Percentiles rank a stretch among this genome's conserved stretches.
Evolutionary conservation across 1,284 basidiomycete genomes (phyloP).

Genomic region (Fomitopsis palustris): DNA sequence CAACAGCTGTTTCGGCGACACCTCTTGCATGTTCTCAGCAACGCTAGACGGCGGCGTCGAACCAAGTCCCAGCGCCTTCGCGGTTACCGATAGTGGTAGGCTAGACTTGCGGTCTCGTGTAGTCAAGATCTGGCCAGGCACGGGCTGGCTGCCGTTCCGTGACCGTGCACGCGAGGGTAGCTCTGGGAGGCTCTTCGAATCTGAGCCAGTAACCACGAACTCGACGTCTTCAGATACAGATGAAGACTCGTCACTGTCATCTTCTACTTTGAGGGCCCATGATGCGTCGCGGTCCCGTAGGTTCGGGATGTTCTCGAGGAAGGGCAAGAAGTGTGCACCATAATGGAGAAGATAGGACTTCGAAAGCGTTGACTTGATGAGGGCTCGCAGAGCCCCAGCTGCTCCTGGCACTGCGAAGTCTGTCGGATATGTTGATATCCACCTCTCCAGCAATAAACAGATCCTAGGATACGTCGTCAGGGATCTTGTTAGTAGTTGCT

Average conservation of each 20-base stretch:
- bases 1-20: conserved; percentile 49
- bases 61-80: conserved; percentile 34
- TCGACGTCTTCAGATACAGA: conserved; percentile 46
- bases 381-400: conserved; percentile 63
- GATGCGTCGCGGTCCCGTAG: conserved; percentile 60
- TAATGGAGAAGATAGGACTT: conserved; percentile 80
- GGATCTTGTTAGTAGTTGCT: neutral
- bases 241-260: conserved; percentile 61
- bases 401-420: conserved; percentile 77
- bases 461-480: conserved; percentile 42
- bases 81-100: conserved; percentile 40
- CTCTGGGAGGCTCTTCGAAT: conserved; percentile 15
- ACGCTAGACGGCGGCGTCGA: conserved; percentile 8
- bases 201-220: conserved; percentile 18
- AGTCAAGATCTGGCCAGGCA: conserved; percentile 6
- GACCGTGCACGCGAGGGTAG: neutral
- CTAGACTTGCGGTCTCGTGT: conserved; percentile 61
- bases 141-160: neutral
- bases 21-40: conserved; percentile 13
- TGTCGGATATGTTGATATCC: conserved; percentile 68
- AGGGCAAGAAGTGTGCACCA: conserved; percentile 74
- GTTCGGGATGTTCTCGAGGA: conserved; percentile 60
- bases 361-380: conserved; percentile 71
- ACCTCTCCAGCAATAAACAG: conserved; percentile 69
- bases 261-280: conserved; percentile 68